phyloP scores from a whole-genome alignment of 1,284 basidiomycete genomes.

The Ustanciosporium gigantosporum region DNA sequence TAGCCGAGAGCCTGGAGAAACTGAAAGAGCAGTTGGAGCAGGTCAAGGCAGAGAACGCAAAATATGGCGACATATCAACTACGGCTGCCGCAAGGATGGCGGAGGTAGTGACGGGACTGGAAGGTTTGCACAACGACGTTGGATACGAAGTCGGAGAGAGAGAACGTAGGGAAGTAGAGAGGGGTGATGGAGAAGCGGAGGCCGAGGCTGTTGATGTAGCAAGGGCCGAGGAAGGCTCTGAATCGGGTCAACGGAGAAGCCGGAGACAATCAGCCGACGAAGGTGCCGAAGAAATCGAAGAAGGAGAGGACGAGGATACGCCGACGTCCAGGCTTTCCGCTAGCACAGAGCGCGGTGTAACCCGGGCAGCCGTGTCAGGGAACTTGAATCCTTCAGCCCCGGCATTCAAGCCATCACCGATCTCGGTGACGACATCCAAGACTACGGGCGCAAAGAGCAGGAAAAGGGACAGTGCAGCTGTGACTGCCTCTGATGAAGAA shows the following conservation, averaged over 20 bases:
- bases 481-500: slow-evolving; percentile 26
- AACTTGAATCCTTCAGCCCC: slow-evolving; percentile 15
- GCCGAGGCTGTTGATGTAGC: slow-evolving; percentile 2
- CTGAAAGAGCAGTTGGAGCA: slow-evolving; percentile 12
- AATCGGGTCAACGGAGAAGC: neutral
- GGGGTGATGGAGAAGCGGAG: slow-evolving; percentile 33
- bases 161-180: slow-evolving; percentile 39
- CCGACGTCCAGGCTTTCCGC: slow-evolving; percentile 1
- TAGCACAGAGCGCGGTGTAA: neutral
- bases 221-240: neutral
- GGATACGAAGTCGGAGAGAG: slow-evolving; percentile 44
- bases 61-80: slow-evolving; percentile 23
- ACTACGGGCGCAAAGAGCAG: slow-evolving; percentile 2
- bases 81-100: slow-evolving; percentile 10
- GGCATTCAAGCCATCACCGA: slow-evolving; percentile 8
- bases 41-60: slow-evolving; percentile 19
- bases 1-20: slow-evolving; percentile 21
- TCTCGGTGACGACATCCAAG: neutral
- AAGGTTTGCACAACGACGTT: slow-evolving; percentile 23
- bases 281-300: slow-evolving; percentile 13
- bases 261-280: neutral
- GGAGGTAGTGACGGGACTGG: slow-evolving; percentile 5
- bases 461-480: slow-evolving; percentile 22
- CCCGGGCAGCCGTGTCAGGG: neutral
- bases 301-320: slow-evolving; percentile 14